A percentile compares a stretch with the other conserved stretches of the same genome.
Evolutionary conservation across 202 grass and related monocot species (phyloP).

Genomic region (Hordeum pubiflorum): DNA sequence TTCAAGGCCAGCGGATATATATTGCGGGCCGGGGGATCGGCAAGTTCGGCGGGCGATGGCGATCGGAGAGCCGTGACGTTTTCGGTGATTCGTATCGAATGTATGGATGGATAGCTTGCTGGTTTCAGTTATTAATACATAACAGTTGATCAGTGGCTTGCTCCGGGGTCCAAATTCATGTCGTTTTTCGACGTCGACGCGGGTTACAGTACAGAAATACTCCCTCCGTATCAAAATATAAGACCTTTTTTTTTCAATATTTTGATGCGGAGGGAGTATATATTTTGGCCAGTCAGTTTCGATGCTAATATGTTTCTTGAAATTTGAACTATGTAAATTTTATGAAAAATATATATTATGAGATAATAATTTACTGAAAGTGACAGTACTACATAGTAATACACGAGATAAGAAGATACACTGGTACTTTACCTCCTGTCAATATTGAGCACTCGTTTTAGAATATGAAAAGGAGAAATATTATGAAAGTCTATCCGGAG

Average conservation of each 20-base stretch:
- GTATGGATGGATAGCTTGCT: background rate
- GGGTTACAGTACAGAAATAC: too few species aligned
- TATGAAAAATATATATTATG: background rate
- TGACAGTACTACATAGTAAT: too few species aligned
- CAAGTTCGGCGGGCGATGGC: conserved; percentile 3
- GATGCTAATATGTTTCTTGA: background rate
- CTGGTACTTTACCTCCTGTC: too few species aligned
- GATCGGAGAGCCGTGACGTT: background rate
- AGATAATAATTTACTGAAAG: too few species aligned
- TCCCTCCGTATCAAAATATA: too few species aligned
- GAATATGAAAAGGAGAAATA: too few species aligned
- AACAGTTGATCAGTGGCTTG: background rate
- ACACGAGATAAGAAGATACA: too few species aligned
- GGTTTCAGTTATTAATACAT: background rate
- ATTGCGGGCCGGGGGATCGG: background rate
- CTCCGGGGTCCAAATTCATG: background rate
- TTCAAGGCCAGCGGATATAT: background rate
- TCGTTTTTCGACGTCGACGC: background rate
- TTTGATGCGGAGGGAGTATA: too few species aligned
- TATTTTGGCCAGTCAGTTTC: too few species aligned
- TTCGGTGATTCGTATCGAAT: background rate
- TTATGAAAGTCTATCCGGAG: background rate
- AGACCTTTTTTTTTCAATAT: too few species aligned
- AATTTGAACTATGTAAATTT: background rate
- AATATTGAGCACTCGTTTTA: too few species aligned